A percentile compares a stretch with the other conserved stretches of the same genome.
These are phyloP conservation scores for Pichia inconspicua DNA, from an alignment of 1,139 yeast genomes.

Conservation along the genomic window DNA sequence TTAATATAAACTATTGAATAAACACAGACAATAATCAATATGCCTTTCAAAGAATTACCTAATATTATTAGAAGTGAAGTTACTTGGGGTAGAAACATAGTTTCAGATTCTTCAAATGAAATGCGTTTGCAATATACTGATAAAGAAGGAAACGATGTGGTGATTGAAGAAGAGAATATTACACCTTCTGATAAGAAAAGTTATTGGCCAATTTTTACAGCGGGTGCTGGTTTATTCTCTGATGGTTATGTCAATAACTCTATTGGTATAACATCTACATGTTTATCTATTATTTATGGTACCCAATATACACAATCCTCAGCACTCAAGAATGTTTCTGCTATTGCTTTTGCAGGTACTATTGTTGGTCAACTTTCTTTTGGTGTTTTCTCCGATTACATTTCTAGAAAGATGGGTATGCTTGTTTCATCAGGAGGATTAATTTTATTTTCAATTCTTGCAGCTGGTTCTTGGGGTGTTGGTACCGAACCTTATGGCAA, in stretches of 20 bases:
- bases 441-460: constrained; percentile 65
- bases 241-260: constrained; percentile 89
- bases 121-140: constrained; percentile 15
- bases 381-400: constrained; percentile 72
- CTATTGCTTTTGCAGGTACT: constrained; percentile 89
- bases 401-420: constrained; percentile 79
- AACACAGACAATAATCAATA: neutral
- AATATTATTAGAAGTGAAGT: constrained; percentile 35
- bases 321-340: constrained; percentile 71
- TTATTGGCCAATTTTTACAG: constrained; percentile 69
- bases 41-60: constrained; percentile 36
- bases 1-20: neutral
- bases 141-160: constrained; percentile 17
- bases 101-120: constrained; percentile 13
- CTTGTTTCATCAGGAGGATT: constrained; percentile 62
- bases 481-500: constrained; percentile 36
- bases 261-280: constrained; percentile 66
- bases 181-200: constrained; percentile 20
- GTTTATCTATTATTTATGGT: constrained; percentile 60
- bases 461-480: constrained; percentile 86
- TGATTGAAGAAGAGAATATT: constrained; percentile 21
- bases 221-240: constrained; percentile 87
- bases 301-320: constrained; percentile 48
- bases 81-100: constrained; percentile 30
- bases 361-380: constrained; percentile 79